These are phyloP conservation scores for Rhizopus sp. DNA, from an alignment of 371 early-diverging fungal genomes.

Conservation along the genomic window DNA sequence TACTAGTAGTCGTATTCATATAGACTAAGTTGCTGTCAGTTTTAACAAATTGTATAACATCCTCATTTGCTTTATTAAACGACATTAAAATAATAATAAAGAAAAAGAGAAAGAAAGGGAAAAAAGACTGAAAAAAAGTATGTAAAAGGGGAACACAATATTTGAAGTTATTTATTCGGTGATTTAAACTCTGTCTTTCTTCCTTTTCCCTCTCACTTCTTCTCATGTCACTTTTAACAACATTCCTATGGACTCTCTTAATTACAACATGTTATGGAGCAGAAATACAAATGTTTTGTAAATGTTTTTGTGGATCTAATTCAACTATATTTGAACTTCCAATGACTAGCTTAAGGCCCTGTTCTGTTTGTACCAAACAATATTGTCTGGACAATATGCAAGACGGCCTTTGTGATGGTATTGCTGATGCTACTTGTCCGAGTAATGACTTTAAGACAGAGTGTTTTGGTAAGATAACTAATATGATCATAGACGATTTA, in stretches of 20 bases:
- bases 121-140: background rate
- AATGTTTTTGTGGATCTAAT: slow-evolving; percentile 67
- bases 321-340: slow-evolving; percentile 55
- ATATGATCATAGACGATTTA: background rate
- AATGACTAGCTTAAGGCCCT: slow-evolving; percentile 49
- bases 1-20: background rate
- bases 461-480: slow-evolving; percentile 54
- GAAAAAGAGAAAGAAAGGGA: background rate
- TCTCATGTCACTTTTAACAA: background rate
- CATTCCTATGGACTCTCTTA: background rate
- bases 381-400: slow-evolving; percentile 56
- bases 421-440: slow-evolving; percentile 53
- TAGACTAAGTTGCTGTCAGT: background rate
- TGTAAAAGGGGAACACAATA: background rate
- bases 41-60: no score
- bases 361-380: slow-evolving; percentile 58
- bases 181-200: no score
- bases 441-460: slow-evolving; percentile 53
- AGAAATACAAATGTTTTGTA: slow-evolving; percentile 61
- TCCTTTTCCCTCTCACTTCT: no score
- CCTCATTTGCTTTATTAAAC: background rate
- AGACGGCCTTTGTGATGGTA: slow-evolving; percentile 54
- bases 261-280: slow-evolving; percentile 34
- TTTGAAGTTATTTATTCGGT: no score
- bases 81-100: background rate